These are phyloP conservation scores for Martensiomyces pterosporus DNA, from an alignment of 192 early-diverging fungal genomes.

Conservation along the genomic window DNA sequence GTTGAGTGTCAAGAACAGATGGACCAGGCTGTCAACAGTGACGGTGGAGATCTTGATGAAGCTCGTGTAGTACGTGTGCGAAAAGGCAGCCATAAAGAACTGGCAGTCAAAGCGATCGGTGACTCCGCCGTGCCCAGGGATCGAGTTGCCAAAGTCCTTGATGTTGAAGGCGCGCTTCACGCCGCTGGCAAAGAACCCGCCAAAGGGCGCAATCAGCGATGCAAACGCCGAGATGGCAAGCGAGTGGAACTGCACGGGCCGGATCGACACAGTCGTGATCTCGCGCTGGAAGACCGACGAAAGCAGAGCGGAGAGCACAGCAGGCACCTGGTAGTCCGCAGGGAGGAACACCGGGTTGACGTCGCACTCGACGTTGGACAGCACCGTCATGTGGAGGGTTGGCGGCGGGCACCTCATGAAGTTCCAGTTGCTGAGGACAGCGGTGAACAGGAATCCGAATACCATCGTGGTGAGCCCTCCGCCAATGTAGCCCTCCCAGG, in stretches of 20 bases:
- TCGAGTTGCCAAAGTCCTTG: slow-evolving; percentile 95
- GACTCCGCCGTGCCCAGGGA: slow-evolving; percentile 95
- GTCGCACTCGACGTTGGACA: slow-evolving; percentile 50
- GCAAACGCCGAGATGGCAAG: slow-evolving; percentile 88
- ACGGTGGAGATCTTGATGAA: slow-evolving; percentile 70
- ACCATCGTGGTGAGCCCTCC: slow-evolving; percentile 78
- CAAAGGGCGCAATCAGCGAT: slow-evolving; percentile 93
- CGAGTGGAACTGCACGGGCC: slow-evolving; percentile 84
- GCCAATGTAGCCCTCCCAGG: slow-evolving; percentile 95
- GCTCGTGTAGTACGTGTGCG: slow-evolving; percentile 83
- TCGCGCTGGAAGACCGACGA: slow-evolving; percentile 17
- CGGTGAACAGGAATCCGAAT: slow-evolving; percentile 71
- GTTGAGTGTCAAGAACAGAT: slow-evolving; percentile 38
- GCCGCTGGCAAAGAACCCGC: slow-evolving; percentile 96
- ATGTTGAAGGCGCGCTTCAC: slow-evolving; percentile 96
- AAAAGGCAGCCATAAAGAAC: slow-evolving; percentile 93
- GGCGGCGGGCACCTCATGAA: slow-evolving; percentile 67
- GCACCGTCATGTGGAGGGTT: slow-evolving; percentile 53
- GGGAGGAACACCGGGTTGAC: slow-evolving; percentile 63
- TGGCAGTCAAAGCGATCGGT: slow-evolving; percentile 99
- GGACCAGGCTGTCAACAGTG: slow-evolving; percentile 40
- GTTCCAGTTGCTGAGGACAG: slow-evolving; percentile 54
- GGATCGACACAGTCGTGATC: slow-evolving; percentile 62
- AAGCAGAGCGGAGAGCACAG: slow-evolving; percentile 12
- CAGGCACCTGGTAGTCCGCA: slow-evolving; percentile 43